Evolutionary conservation across 2,329 filamentous ascomycete species (phyloP), one percentile per base, ranked within the genome.

Genomic region (Colletotrichum costaricense): DNA sequence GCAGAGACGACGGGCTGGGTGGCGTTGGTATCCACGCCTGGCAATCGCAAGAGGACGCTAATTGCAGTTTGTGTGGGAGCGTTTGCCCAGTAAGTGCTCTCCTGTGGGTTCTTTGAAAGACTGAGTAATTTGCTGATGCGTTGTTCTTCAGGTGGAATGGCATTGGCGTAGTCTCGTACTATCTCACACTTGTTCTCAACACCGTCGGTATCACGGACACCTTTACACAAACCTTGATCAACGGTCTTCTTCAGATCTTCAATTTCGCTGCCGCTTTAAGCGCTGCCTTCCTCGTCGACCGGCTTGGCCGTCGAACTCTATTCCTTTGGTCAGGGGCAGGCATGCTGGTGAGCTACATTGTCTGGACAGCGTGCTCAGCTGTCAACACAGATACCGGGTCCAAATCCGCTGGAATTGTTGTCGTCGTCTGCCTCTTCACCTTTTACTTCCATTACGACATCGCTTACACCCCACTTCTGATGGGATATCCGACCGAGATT

Each of bases 391-490:
- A 76, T 7, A 75, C 73, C 73, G 74, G 76, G 8, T 77, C 69
- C 2, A 57, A 68, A 5, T 49, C 63, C 8, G 64, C 58, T 22
- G 85, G 84, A 14, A 81, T 83, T 60, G 85, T 81, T 8, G 84
- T 86, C 24, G 84, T 88, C 69, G 84, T 83, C 14, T 83, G 84
- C 73, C 82, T 88, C 28, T 88, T 83, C 76, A 79, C 86, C 65
- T 86, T 83, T 78, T 83, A 80, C 66, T 82, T 85, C 54, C 78
- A 81, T 69, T 83, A 87, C 75, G 74, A 82, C 46, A 80, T 86
- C 60, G 83, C 83, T 9, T 86, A 82, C 78, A 85, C 85, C n/a
- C 83, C 84, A 67, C 79, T 86, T 1, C 79, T 85, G 19, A 78
- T 86, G 62, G 82, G 82, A 4, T 88, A 84, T 70, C 79, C 78